Evolutionary conservation across 495 filamentous ascomycete genomes (phyloP).

Genomic region (Ramalina peruviana): DNA sequence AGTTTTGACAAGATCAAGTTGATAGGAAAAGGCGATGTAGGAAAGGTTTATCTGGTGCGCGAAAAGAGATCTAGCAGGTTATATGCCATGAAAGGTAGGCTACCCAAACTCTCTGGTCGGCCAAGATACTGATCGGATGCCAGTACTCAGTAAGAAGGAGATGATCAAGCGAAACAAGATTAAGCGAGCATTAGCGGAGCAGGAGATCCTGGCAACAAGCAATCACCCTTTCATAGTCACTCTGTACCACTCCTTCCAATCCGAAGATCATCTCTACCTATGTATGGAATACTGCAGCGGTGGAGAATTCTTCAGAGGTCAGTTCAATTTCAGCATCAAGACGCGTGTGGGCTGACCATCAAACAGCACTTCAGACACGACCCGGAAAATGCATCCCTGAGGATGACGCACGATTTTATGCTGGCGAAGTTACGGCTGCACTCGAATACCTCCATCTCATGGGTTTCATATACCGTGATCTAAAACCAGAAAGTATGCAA

Average conservation of each 20-base stretch:
- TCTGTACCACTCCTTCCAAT: slow-evolving; percentile 96
- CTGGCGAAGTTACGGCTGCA: slow-evolving; percentile 94
- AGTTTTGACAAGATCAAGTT: slow-evolving; percentile 99
- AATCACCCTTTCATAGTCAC: slow-evolving; percentile 99
- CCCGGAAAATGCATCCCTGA: slow-evolving; percentile 95
- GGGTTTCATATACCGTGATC: slow-evolving; percentile 97
- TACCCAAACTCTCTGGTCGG: slow-evolving; percentile 1
- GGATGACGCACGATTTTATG: slow-evolving; percentile 94
- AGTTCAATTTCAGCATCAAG: not conserved
- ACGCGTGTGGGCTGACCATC: not conserved
- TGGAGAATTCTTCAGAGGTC: slow-evolving; percentile 88
- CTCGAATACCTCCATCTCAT: slow-evolving; percentile 96
- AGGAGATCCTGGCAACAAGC: slow-evolving; percentile 95
- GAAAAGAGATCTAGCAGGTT: slow-evolving; percentile 93
- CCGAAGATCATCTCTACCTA: slow-evolving; percentile 92
- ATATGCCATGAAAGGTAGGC: slow-evolving; percentile 95
- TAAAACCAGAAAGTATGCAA: slow-evolving; percentile 84
- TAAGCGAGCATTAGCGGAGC: slow-evolving; percentile 92
- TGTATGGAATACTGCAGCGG: slow-evolving; percentile 99
- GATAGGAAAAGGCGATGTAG: slow-evolving; percentile 96
- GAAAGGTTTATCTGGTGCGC: slow-evolving; percentile 92
- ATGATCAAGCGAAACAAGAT: slow-evolving; percentile 99
- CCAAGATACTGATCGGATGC: slow-evolving; percentile 22
- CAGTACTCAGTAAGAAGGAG: slow-evolving; percentile 98
- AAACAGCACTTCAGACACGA: slow-evolving; percentile 73